phyloP scores from a whole-genome alignment of 1,284 basidiomycete species.

The Cutaneotrichosporon cutaneum region DNA sequence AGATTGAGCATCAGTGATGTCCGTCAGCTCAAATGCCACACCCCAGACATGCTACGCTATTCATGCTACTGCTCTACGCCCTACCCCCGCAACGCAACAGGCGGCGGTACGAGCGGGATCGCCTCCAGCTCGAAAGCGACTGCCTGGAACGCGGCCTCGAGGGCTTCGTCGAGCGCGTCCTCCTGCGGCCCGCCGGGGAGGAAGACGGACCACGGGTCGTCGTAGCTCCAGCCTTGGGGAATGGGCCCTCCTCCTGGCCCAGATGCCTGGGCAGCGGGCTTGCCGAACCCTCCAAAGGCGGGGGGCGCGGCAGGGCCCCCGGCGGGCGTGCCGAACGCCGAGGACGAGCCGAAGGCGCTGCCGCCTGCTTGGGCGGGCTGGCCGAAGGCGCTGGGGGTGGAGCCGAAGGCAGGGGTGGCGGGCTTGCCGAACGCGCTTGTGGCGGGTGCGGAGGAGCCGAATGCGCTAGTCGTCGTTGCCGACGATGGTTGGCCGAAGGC shows the following conservation, averaged over 20 bases:
- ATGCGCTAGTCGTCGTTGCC: conserved; percentile 13
- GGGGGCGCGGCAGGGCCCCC: not conserved
- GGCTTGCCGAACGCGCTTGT: conserved; percentile 25
- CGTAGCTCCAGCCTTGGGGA: conserved; percentile 55
- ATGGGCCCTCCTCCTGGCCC: conserved; percentile 19
- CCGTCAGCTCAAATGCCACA: too few species aligned
- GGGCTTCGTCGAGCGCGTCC: conserved; percentile 45
- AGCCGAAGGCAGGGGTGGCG: conserved; percentile 8
- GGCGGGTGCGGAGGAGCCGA: conserved; percentile 13
- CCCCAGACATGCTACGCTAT: too few species aligned
- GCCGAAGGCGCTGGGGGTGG: not conserved
- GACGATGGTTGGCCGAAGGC: conserved; percentile 2
- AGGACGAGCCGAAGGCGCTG: not conserved
- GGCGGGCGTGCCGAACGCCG: not conserved
- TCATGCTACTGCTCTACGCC: conserved; percentile 75
- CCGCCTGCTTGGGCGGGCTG: not conserved
- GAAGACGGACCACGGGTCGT: conserved; percentile 44
- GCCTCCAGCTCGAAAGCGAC: conserved; percentile 68
- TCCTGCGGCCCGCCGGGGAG: conserved; percentile 24
- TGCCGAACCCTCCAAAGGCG: conserved; percentile 15
- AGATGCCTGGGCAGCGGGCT: conserved; percentile 3
- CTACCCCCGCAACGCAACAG: conserved; percentile 56
- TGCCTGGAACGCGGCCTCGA: conserved; percentile 62
- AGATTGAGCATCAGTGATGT: too few species aligned
- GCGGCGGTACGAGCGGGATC: conserved; percentile 75